phyloP scores from a whole-genome alignment of 768 basidiomycete genomes.

The Auriscalpium orientale region DNA sequence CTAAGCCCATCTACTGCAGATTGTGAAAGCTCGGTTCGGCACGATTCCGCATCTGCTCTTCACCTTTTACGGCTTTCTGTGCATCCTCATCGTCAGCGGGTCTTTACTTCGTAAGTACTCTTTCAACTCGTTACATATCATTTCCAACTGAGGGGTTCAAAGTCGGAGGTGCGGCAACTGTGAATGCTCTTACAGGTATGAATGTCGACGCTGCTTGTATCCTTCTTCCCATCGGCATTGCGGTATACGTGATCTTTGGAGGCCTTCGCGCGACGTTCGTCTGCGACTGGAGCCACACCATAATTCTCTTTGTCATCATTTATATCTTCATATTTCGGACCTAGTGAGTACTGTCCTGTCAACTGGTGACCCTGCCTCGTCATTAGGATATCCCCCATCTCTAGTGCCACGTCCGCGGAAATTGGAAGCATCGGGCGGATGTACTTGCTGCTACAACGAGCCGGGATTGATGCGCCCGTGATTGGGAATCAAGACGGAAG shows the following conservation, averaged over 20 bases:
- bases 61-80: slow-evolving; percentile 44
- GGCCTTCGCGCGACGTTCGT: slow-evolving; percentile 30
- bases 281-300: slow-evolving; percentile 26
- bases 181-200: slow-evolving; percentile 34
- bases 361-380: not conserved
- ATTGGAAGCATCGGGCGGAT: slow-evolving; percentile 33
- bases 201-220: slow-evolving; percentile 31
- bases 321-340: slow-evolving; percentile 24
- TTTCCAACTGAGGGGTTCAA: too few species aligned
- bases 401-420: not conserved
- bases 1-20: slow-evolving; percentile 20
- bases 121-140: not conserved
- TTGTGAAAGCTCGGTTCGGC: slow-evolving; percentile 43
- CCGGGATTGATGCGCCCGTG: slow-evolving; percentile 38
- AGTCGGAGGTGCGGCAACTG: slow-evolving; percentile 31
- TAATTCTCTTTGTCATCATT: slow-evolving; percentile 30
- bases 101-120: slow-evolving; percentile 36
- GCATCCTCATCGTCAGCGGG: slow-evolving; percentile 43
- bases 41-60: slow-evolving; percentile 40
- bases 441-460: slow-evolving; percentile 41
- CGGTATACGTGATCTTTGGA: slow-evolving; percentile 29
- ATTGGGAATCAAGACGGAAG: slow-evolving; percentile 42
- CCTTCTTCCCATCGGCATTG: slow-evolving; percentile 33
- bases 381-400: not conserved
- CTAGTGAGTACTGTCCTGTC: slow-evolving; percentile 19